Base-by-base conservation (phyloP, 2,329 filamentous ascomycete species). In the Hymenoscyphus fraxineus region DNA sequence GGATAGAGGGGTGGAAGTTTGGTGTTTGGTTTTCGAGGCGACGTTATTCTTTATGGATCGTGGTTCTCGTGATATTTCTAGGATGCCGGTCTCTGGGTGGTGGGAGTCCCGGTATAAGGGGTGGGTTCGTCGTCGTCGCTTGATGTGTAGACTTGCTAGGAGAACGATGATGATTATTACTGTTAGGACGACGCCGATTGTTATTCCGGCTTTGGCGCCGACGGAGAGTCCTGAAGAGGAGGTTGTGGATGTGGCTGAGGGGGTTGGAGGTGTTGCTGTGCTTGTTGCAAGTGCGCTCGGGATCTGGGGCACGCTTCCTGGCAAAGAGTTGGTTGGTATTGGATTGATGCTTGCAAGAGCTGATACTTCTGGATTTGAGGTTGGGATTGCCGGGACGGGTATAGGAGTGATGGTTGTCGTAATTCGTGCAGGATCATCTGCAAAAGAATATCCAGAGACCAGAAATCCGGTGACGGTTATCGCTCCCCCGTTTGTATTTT, bases 161-260 rank as follows among this genome's bases (percentile, higher is more conserved):
- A 59, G 19, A 19, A 27, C 19, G 15, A 41, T 51, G 22, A 58
- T 27, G 9, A 47, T 32, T 12, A 63, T 51, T 7, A 63, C 58
- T 38, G 56, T 44, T 13, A 63, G 31, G 2, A 63, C 58, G 6
- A 44, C 64, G 31, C 57, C 39, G 9, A 65, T 60, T 1, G 62
- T 73, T 51, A 65, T 63, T 16, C 64, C 64, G 2, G 58, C 64
- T 58, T 65, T 65, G 15, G 64, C 64, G 40, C 64, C 64, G 13
- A 63, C 60, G 7, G 41, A 60, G 5, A 65, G 60, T 10, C 60
- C 64, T 16, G 22, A 13, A 6, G 64, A 63, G 6, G 32, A 55
- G 32, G 60, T 44, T 6, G 32, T 12, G 22, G 60, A 41, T 12
- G 44, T 47, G 15, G 58, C 32, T 22, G 38, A 22, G 41, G 58